Base-by-base conservation (phyloP, 225 moss, liverwort and hornwort species). In the Lunularia cruciata region DNA sequence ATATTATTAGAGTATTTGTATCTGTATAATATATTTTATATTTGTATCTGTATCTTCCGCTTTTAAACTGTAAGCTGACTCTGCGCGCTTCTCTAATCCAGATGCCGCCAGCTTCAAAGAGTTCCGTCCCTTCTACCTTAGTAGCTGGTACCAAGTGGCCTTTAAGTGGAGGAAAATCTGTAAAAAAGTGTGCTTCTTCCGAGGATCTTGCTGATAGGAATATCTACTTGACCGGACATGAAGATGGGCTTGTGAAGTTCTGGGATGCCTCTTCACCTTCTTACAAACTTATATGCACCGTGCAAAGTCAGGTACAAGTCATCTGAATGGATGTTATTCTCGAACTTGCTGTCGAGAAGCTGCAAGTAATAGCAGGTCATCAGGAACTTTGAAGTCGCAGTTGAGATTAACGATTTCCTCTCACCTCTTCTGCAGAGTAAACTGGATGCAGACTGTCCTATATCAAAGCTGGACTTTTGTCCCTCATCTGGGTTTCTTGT, bases 91-190 rank as follows among this genome's bases (percentile, higher is more conserved):
- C 66, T n/a, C 19, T 47, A 23, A 52, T 63, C 61, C 89, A 95
- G 95, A 73, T 87, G 52, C 75, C 72, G 73, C 73, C 54, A 65
- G 62, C 68, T 25, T 77, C 54, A 18, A 81, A 76, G 62, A 82
- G 62, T 81, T 67, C 69, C 46, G 73, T 83, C 64, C 88, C 88
- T 33, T 68, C 67, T 70, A 79, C 80, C 15, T 78, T 92, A 67
- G 79, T 86, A 65, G 83, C 73, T 82, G 88, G 92, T 74, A 92
- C 90, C 32, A 92, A 84, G 74, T 95, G 88, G 95, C 95, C 95
- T 54, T 83, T 92, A 60, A 86, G 88, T 67, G 95, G 95, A 71
- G 95, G 95, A 70, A 60, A 83, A 56, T 60, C 52, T 43, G 67
- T 74, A 38, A 68, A 47, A 20, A 25, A 19, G 13, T 73, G 64